These are phyloP conservation scores for Calonectria pseudoturangicola DNA, from an alignment of 2,329 filamentous ascomycete species.

Conservation along the genomic window DNA sequence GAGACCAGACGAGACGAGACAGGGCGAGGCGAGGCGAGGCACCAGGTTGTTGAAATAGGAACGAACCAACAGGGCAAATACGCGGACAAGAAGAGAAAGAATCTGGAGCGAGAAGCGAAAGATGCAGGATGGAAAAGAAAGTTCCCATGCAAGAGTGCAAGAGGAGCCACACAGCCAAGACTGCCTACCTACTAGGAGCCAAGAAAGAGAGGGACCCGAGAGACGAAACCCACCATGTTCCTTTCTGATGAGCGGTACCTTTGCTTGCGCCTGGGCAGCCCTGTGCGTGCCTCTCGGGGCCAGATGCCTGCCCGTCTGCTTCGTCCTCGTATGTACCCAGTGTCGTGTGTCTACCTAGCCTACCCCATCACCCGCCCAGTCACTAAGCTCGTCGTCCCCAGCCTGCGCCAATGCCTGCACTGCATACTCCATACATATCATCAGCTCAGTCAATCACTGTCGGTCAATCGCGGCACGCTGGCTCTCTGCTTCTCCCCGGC, in stretches of 20 bases:
- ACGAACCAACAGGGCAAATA: constrained; percentile 1
- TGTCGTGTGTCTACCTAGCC: neutral
- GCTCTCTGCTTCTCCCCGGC: constrained; percentile 21
- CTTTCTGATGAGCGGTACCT: constrained; percentile 6
- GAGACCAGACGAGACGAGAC: neutral
- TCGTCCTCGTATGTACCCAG: neutral
- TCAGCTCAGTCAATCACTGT: constrained; percentile 17
- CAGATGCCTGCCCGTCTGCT: constrained; percentile 3
- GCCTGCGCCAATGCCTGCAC: constrained; percentile 12
- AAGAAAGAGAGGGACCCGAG: neutral
- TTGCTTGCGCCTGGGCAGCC: constrained; percentile 25
- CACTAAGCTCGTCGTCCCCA: neutral
- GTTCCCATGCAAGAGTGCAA: constrained; percentile 18
- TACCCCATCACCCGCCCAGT: neutral
- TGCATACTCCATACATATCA: neutral
- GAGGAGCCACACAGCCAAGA: constrained; percentile 12
- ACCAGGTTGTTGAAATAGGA: neutral
- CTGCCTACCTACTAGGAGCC: neutral
- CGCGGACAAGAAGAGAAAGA: neutral
- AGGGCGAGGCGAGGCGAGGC: neutral
- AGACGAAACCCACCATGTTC: constrained; percentile 29
- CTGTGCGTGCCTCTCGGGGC: constrained; percentile 27
- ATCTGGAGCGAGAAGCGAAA: constrained; percentile 10
- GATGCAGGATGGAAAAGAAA: constrained; percentile 33
- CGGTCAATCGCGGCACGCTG: constrained; percentile 6